Evolutionary conservation across 495 filamentous ascomycete species (phyloP).

Genomic region (Cercophora sp.): DNA sequence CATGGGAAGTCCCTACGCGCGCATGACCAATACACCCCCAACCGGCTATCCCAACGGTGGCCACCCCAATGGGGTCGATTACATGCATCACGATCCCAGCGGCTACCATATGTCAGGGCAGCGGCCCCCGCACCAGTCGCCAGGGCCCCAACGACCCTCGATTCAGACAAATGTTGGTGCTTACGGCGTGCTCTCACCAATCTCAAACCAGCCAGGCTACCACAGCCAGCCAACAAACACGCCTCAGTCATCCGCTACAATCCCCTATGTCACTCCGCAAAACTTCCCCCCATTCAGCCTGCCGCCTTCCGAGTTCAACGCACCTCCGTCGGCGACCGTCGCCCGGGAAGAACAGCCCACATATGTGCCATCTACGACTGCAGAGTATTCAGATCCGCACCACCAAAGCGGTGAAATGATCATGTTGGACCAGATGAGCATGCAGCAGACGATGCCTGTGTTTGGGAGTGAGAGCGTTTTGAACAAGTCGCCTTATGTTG

Average conservation of each 20-base stretch:
- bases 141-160: conserved; percentile 38
- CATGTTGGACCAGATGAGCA: conserved; percentile 62
- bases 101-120: conserved; percentile 34
- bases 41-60: conserved; percentile 36
- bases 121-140: conserved; percentile 39
- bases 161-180: conserved; percentile 43
- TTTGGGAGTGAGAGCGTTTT: conserved; percentile 74
- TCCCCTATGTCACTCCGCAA: conserved; percentile 46
- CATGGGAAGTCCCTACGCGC: conserved; percentile 46
- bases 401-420: conserved; percentile 51
- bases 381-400: conserved; percentile 42
- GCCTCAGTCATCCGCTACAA: conserved; percentile 36
- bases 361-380: conserved; percentile 37
- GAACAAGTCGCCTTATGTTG: conserved; percentile 77
- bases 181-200: conserved; percentile 48
- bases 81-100: conserved; percentile 42
- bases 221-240: conserved; percentile 42
- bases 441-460: conserved; percentile 70
- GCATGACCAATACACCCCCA: conserved; percentile 45
- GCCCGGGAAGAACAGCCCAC: conserved; percentile 28
- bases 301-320: conserved; percentile 50
- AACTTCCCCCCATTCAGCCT: conserved; percentile 54
- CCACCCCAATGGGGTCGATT: conserved; percentile 38
- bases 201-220: conserved; percentile 45
- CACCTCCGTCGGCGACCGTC: conserved; percentile 27